Evolutionary conservation across 2,329 filamentous ascomycete genomes (phyloP).

Genomic region (Paracamarosporium sp.): DNA sequence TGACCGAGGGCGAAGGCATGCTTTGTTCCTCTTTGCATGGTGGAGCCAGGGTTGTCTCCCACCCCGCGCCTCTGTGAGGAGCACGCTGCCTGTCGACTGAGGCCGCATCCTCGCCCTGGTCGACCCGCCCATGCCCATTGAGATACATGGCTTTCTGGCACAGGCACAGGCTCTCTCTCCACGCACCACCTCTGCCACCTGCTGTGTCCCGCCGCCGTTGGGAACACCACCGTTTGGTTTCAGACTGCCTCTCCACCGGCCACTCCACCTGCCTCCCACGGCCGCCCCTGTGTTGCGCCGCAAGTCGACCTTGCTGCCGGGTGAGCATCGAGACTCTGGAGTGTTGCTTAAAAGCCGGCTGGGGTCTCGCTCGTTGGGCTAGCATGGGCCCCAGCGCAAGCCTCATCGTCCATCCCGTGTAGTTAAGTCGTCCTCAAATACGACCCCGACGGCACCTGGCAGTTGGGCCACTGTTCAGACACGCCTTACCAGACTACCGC

Average conservation of each 20-base stretch:
- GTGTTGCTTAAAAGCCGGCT: constrained; percentile 36
- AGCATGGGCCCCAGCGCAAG: constrained; percentile 39
- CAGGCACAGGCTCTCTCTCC: constrained; percentile 32
- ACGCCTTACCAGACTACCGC: constrained; percentile 11
- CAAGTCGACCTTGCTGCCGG: constrained; percentile 29
- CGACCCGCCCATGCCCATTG: constrained; percentile 14
- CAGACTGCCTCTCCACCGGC: constrained; percentile 39
- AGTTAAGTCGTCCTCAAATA: constrained; percentile 34
- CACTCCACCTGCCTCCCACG: constrained; percentile 35
- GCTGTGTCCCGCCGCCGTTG: constrained; percentile 39
- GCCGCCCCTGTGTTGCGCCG: constrained; percentile 35
- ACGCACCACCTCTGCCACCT: constrained; percentile 38
- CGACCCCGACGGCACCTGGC: constrained; percentile 27
- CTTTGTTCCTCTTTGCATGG: constrained; percentile 35
- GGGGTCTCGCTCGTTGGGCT: constrained; percentile 36
- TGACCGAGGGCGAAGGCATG: constrained; percentile 25
- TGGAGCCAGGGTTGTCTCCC: constrained; percentile 15
- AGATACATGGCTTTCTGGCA: constrained; percentile 37
- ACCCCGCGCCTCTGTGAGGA: constrained; percentile 37
- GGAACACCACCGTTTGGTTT: constrained; percentile 38
- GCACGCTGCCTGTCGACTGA: constrained; percentile 36
- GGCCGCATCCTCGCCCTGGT: constrained; percentile 25
- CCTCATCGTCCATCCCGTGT: constrained; percentile 35
- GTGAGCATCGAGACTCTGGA: constrained; percentile 31
- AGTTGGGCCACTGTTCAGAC: constrained; percentile 16